Evolutionary conservation across 208 protist species (phyloP).

Genomic region (Crithidia thermophila): DNA sequence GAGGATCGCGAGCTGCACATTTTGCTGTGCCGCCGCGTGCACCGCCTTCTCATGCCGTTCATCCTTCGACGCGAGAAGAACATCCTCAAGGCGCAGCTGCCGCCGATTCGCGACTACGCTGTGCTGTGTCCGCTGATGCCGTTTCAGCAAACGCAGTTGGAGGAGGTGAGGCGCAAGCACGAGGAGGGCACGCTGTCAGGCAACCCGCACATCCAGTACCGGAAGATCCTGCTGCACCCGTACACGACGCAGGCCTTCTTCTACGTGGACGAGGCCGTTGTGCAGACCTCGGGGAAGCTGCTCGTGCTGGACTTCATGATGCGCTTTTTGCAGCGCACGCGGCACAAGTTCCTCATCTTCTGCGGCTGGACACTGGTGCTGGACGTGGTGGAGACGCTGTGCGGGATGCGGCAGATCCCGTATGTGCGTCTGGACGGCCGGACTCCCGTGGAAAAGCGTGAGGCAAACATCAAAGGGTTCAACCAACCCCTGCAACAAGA

Average conservation of each 20-base stretch:
- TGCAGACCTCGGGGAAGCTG: constrained; percentile 75
- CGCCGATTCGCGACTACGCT: constrained; percentile 40
- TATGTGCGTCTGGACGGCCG: constrained; percentile 76
- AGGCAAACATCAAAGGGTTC: constrained; percentile 87
- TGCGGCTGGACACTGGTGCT: constrained; percentile 91
- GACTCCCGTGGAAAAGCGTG: constrained; percentile 55
- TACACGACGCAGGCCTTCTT: constrained; percentile 77
- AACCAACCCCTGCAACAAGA: constrained; percentile 31
- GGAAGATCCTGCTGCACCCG: constrained; percentile 85
- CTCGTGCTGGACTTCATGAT: constrained; percentile 90
- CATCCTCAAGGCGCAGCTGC: constrained; percentile 39
- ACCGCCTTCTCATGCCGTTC: constrained; percentile 51
- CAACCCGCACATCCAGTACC: constrained; percentile 54
- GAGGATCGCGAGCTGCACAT: constrained; percentile 48
- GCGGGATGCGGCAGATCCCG: constrained; percentile 37
- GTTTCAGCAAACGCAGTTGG: constrained; percentile 37
- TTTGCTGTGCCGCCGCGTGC: constrained; percentile 46
- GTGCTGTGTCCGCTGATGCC: constrained; percentile 54
- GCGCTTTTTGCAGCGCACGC: constrained; percentile 48
- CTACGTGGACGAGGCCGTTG: constrained; percentile 64
- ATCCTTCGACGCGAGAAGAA: constrained; percentile 50
- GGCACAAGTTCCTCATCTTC: constrained; percentile 95
- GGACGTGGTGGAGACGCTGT: constrained; percentile 76
- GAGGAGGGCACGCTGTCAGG: constrained; percentile 32
- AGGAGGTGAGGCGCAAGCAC: constrained; percentile 24